Base-by-base conservation (phyloP, 2,329 filamentous ascomycete genomes). In the Claviceps pusilla region DNA sequence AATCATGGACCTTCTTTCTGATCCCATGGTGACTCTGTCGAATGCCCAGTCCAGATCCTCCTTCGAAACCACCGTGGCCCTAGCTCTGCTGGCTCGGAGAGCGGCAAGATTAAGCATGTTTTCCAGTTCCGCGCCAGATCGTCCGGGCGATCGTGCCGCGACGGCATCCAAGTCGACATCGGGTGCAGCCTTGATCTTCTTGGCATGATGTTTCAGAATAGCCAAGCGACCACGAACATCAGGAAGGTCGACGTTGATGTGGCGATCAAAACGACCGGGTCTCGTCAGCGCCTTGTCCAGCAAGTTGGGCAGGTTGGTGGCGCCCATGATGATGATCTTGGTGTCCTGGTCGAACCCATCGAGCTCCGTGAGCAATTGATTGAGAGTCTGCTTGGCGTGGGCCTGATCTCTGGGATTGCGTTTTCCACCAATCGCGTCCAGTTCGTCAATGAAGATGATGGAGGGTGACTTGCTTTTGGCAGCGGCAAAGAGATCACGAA, bases 21-120 rank as follows among this genome's bases (percentile, higher is more conserved):
- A 87, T 42, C 93, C 93, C 89, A 98, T 95, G 68, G 95, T 85
- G 53, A 98, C 87, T 72, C 93, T 93, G 73, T 98, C 93, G 71
- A 95, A 97, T 55, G 93, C 93, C 90, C 91, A 98, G 62, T 96
- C 90, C 59, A 97, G 84, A 65, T 97, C 89, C 39, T 78, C 71
- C 68, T 89, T 85, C 12, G 79, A 78, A 53, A 98, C 87, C 48
- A 84, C 78, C 56, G 75, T 76, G 43, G 86, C 79, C 71, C 90
- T 93, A 60, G 87, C 79, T 67, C 93, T 89, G 64, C 89, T 95
- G n/a, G 93, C 93, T 64, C 86, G 88, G 47, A 98, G 85, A 28
- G 93, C 93, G 37, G 93, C 93, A 66, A 96, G 88, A 70, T 98
- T 98, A 65, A 95, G 86, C 62, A 98, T 82, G 66, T 96, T 98